Percentiles rank a stretch among this genome's conserved stretches.
These are phyloP conservation scores for Oldenlandia corymbosa DNA, from an alignment of 257 asterid genomes.

Conservation along the genomic window DNA sequence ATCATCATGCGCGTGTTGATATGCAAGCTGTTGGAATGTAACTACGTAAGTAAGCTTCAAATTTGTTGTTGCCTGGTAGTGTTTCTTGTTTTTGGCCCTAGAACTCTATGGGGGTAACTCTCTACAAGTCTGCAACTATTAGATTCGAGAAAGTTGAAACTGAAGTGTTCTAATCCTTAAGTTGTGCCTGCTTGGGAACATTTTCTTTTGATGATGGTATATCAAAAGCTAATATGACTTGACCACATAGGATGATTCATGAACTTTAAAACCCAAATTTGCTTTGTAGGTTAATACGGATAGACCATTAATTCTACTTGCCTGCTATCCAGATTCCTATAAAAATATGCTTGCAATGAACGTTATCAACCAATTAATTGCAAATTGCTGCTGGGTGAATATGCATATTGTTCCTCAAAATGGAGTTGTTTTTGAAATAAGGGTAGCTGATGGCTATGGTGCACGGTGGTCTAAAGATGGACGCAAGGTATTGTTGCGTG, in stretches of 20 bases:
- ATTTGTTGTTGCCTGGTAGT: no score
- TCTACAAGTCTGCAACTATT: no score
- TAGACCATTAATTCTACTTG: background rate
- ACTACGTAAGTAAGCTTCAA: no score
- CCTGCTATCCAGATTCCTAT: constrained; percentile 40
- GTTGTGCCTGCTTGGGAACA: no score
- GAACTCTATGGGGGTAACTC: no score
- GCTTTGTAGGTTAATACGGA: no score
- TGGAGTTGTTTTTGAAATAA: constrained; percentile 62
- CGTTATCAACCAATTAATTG: constrained; percentile 39
- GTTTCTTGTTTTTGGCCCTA: no score
- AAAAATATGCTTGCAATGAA: constrained; percentile 54
- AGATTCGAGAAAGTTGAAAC: no score
- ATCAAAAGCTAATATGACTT: background rate
- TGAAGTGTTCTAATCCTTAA: no score
- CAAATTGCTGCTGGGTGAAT: constrained; percentile 61
- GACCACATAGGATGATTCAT: background rate
- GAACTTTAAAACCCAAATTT: background rate
- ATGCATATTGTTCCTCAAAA: constrained; percentile 63
- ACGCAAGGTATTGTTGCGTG: constrained; percentile 40
- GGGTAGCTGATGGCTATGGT: constrained; percentile 63
- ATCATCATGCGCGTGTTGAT: background rate
- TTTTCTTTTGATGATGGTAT: no score
- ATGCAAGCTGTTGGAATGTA: no score
- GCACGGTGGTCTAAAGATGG: constrained; percentile 89